phyloP scores from a whole-genome alignment of 208 protist species.

The Herpetomonas samuelpessoai region DNA sequence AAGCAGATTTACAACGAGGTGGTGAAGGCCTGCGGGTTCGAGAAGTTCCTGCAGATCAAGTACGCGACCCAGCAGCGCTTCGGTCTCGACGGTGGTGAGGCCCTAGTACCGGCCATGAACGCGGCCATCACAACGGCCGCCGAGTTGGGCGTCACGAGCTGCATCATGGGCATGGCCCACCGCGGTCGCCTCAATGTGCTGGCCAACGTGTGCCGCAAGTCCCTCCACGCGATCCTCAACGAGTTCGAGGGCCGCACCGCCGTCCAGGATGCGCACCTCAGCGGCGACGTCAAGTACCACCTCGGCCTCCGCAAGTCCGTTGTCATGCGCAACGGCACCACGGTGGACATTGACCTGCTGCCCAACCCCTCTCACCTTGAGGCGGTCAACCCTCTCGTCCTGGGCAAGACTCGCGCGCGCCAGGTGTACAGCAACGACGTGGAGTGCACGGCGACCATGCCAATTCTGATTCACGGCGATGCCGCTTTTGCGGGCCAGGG shows the following conservation, averaged over 20 bases:
- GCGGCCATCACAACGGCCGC: slow-evolving; percentile 83
- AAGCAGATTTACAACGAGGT: slow-evolving; percentile 68
- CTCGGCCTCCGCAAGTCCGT: slow-evolving; percentile 87
- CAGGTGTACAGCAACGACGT: slow-evolving; percentile 85
- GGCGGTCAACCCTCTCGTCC: slow-evolving; percentile 98
- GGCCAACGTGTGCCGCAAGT: slow-evolving; percentile 95
- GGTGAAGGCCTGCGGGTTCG: slow-evolving; percentile 91
- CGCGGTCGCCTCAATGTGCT: slow-evolving; percentile 97
- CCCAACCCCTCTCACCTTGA: slow-evolving; percentile 99
- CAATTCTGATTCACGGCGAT: slow-evolving; percentile 97
- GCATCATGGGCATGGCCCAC: slow-evolving; percentile 98
- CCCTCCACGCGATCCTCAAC: slow-evolving; percentile 80
- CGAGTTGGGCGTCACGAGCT: slow-evolving; percentile 79
- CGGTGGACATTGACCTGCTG: slow-evolving; percentile 95
- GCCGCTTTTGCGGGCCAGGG: slow-evolving; percentile 97
- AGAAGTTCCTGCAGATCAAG: slow-evolving; percentile 93
- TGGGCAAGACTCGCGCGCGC: slow-evolving; percentile 96
- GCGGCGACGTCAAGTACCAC: slow-evolving; percentile 98
- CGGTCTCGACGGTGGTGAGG: slow-evolving; percentile 96
- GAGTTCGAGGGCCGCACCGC: slow-evolving; percentile 85
- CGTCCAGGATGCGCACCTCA: slow-evolving; percentile 29
- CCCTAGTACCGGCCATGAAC: slow-evolving; percentile 95
- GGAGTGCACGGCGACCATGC: slow-evolving; percentile 65
- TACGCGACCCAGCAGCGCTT: slow-evolving; percentile 96
- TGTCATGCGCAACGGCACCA: slow-evolving; percentile 64